Evolutionary conservation across 306 rosid species (phyloP), one percentile per base, ranked within the genome.

Genomic region (Ceratonia siliqua): DNA sequence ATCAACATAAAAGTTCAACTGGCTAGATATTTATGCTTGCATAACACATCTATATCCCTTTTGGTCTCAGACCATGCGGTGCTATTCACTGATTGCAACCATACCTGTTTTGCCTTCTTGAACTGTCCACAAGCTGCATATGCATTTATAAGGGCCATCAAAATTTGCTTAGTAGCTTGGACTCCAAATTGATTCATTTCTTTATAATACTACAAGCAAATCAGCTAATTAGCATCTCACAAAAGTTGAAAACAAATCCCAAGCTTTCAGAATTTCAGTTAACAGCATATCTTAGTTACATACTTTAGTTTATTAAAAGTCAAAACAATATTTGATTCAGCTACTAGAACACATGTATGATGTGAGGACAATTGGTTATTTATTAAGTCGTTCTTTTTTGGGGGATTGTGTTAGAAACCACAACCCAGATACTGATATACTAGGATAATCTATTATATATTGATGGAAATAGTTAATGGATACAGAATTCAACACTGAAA

Each of bases 91-190:
- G 46, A 72, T 33, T 62, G 61, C 43, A 54, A 6, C 56, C 68
- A 64, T 82, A 94, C 98, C 96, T 88, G 88, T 86, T 90, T 91
- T 82, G 95, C 98, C 85, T 87, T 90, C 81, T 91, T 92, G 75
- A 84, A 83, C 57, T 87, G 87, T 70, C 98, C 98, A 73, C 83
- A 82, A 66, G 81, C 73, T 67, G 92, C 90, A 79, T 90, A 94
- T 36, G 92, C 90, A 83, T 83, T 85, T 72, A 94, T 27, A 54
- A 91, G 95, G 55, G 97, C 87, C 86, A 90, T 82, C 79, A 61
- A 88, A 85, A 86, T 11, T 4, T 86, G 88, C 77, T 83, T 91
- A 5, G 93, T 82, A 7, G 17, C 42, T 50, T 42, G 71, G 79
- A 59, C 6, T 73, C 82, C 71, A 76, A 57, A 74, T 58, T 6